Evolutionary conservation across 805 yeast genomes (phyloP).

Genomic region (Candida jianshihensis): DNA sequence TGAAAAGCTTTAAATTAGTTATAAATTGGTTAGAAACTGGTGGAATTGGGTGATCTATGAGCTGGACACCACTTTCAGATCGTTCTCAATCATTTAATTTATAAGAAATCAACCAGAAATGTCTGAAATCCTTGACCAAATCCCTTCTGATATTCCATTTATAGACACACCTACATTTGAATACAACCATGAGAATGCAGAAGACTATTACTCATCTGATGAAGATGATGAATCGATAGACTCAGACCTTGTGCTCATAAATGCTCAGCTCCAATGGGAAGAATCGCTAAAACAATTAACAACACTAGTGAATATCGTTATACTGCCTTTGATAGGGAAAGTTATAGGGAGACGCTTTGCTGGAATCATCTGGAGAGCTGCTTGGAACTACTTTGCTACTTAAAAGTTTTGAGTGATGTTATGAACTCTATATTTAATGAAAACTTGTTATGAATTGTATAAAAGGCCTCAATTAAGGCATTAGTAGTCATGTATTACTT

Average conservation of each 20-base stretch:
- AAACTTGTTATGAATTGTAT: no score
- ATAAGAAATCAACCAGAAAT: no score
- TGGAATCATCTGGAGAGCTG: conserved; percentile 22
- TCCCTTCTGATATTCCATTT: no score
- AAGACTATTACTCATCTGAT: conserved; percentile 8
- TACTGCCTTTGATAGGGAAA: conserved; percentile 63
- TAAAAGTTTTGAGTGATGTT: neutral
- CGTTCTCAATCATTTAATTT: no score
- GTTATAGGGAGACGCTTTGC: conserved; percentile 58
- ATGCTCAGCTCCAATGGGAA: conserved; percentile 71
- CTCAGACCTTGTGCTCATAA: conserved; percentile 22
- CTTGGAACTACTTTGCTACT: conserved; percentile 15
- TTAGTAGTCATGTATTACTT: no score
- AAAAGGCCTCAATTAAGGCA: neutral
- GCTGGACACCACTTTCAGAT: no score
- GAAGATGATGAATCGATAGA: conserved; percentile 14
- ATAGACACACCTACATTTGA: neutral
- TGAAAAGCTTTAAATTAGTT: no score
- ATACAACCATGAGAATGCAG: neutral
- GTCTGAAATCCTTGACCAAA: no score
- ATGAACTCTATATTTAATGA: neutral
- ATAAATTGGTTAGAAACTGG: no score
- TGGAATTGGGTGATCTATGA: no score
- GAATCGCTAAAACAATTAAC: conserved; percentile 55
- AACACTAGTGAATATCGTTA: conserved; percentile 49